These are phyloP conservation scores for Backusella australiensis DNA, from an alignment of 192 early-diverging fungal species.

Conservation along the genomic window DNA sequence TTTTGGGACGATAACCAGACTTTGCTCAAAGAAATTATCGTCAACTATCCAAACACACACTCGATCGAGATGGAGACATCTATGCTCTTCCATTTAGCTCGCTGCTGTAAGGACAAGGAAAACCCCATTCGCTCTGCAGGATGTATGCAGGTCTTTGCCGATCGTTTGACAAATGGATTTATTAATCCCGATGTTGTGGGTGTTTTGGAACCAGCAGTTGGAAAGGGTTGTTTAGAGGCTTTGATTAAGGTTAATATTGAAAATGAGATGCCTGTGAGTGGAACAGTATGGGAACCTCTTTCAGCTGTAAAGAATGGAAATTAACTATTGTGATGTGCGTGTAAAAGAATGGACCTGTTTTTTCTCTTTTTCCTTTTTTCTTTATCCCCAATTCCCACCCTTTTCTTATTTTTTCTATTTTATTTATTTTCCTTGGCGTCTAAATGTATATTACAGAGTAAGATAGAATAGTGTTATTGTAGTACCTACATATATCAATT, in stretches of 20 bases:
- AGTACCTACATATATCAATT: background rate
- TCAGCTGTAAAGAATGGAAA: background rate
- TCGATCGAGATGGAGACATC: constrained; percentile 88
- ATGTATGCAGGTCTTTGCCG: constrained; percentile 82
- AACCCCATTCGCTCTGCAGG: constrained; percentile 68
- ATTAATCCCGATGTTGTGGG: constrained; percentile 56
- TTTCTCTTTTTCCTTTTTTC: background rate
- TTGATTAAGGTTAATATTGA: constrained; percentile 46
- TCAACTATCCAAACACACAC: constrained; percentile 48
- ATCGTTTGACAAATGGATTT: constrained; percentile 66
- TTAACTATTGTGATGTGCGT: background rate
- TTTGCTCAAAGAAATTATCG: constrained; percentile 51
- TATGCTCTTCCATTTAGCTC: constrained; percentile 80
- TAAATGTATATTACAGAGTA: background rate
- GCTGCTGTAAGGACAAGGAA: constrained; percentile 35
- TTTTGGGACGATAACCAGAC: constrained; percentile 79
- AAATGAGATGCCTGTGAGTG: constrained; percentile 33
- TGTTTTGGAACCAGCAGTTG: constrained; percentile 52
- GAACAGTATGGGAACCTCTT: constrained; percentile 46
- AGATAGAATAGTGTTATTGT: background rate
- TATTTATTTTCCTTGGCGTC: background rate
- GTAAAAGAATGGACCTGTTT: background rate
- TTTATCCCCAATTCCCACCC: background rate
- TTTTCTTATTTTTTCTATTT: background rate
- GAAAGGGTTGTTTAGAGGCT: constrained; percentile 62